phyloP scores from a whole-genome alignment of 352 stramenopile species.

The Phytophthora melonis region DNA sequence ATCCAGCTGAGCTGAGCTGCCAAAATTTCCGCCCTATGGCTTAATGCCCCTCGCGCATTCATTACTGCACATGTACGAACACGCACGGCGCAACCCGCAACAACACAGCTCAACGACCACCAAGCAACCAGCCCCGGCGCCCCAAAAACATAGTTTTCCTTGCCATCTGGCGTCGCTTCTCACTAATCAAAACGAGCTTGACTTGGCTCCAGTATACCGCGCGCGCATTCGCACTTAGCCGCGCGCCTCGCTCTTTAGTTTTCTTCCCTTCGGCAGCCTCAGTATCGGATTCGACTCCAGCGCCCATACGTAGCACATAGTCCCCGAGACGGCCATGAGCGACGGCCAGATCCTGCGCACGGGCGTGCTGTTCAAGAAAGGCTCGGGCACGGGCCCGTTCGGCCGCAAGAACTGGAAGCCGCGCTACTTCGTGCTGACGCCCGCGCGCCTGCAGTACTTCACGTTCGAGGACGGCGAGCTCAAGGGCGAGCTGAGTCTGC shows the following conservation, averaged over 20 bases:
- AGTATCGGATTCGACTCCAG: slow-evolving; percentile 26
- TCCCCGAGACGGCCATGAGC: slow-evolving; percentile 33
- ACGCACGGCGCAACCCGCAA: neutral
- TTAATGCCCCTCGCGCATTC: slow-evolving; percentile 9
- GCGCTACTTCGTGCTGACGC: slow-evolving; percentile 80
- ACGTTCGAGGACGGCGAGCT: slow-evolving; percentile 85
- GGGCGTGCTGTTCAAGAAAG: slow-evolving; percentile 87
- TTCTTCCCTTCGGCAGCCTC: slow-evolving; percentile 18
- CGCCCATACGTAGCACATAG: neutral
- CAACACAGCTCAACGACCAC: neutral
- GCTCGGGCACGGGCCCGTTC: slow-evolving; percentile 69
- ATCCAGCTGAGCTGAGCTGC: slow-evolving; percentile 11
- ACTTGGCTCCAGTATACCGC: slow-evolving; percentile 10
- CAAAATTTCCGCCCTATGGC: slow-evolving; percentile 20
- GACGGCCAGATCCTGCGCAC: slow-evolving; percentile 70
- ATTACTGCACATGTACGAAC: slow-evolving; percentile 4
- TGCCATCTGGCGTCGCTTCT: neutral
- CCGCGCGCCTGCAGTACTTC: slow-evolving; percentile 70
- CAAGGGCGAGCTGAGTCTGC: slow-evolving; percentile 76
- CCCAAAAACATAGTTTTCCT: neutral
- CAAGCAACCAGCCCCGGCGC: slow-evolving; percentile 8
- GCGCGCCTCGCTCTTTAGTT: neutral
- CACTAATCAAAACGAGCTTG: neutral
- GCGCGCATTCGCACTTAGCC: slow-evolving; percentile 21
- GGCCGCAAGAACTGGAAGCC: slow-evolving; percentile 84